Percentiles rank a stretch among this genome's conserved stretches.
phyloP scores from a whole-genome alignment of 1,139 yeast genomes.

The Blastobotrys petasosporus region DNA sequence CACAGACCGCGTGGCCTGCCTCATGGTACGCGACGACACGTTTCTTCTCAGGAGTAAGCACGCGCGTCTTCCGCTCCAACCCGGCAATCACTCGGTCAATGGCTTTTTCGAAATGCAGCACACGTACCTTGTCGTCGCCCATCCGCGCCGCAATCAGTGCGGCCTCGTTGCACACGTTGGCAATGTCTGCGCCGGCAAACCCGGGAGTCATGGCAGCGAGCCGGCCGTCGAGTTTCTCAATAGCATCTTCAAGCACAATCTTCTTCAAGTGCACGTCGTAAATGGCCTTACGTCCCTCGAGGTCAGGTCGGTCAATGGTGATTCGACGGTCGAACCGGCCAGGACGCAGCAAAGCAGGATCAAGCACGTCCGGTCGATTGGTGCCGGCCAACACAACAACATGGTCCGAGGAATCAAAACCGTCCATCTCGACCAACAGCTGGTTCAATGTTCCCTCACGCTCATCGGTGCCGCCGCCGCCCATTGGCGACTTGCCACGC shows the following conservation, averaged over 20 bases:
- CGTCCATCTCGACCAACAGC: conserved; percentile 95
- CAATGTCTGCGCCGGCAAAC: conserved; percentile 96
- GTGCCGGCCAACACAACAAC: conserved; percentile 98
- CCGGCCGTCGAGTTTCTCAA: conserved; percentile 65
- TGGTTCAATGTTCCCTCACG: conserved; percentile 95
- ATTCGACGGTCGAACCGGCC: conserved; percentile 96
- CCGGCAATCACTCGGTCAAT: conserved; percentile 98
- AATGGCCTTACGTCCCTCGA: conserved; percentile 88
- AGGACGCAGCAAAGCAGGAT: conserved; percentile 88
- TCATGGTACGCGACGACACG: conserved; percentile 93
- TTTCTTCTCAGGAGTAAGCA: conserved; percentile 78
- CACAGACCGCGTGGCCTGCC: conserved; percentile 98
- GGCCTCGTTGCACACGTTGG: conserved; percentile 95
- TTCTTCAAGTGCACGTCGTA: conserved; percentile 77
- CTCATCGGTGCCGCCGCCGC: conserved; percentile 89
- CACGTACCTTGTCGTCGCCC: conserved; percentile 59
- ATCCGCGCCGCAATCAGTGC: conserved; percentile 93
- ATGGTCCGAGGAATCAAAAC: conserved; percentile 83
- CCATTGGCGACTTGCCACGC: conserved; percentile 74
- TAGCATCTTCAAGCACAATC: conserved; percentile 45
- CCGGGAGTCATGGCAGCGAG: conserved; percentile 96
- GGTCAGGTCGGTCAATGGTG: conserved; percentile 83
- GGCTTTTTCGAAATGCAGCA: conserved; percentile 87
- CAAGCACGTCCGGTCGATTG: conserved; percentile 88
- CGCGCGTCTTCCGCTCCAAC: conserved; percentile 80